phyloP scores from a whole-genome alignment of 148 eudicot species.

The Agrostemma githago region DNA sequence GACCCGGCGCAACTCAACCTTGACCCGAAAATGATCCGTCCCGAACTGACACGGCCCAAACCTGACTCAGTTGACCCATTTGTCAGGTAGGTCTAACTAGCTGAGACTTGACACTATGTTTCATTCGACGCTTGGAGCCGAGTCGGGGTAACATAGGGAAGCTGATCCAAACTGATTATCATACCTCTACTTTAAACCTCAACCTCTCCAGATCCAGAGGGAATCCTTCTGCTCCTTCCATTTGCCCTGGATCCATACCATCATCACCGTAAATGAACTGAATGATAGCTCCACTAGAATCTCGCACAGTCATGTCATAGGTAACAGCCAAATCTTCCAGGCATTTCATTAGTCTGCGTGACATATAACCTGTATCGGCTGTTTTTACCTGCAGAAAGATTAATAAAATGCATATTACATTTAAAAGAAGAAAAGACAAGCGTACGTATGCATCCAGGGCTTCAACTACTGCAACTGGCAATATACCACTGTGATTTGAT shows the following conservation, averaged over 20 bases:
- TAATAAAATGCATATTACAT: background rate
- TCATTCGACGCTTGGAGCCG: background rate
- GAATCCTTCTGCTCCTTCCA: slow-evolving; percentile 85
- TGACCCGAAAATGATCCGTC: no score
- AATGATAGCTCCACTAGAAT: slow-evolving; percentile 73
- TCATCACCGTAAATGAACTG: slow-evolving; percentile 92
- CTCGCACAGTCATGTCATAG: slow-evolving; percentile 88
- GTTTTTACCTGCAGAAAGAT: slow-evolving; percentile 76
- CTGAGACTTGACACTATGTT: background rate
- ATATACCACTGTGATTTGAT: background rate
- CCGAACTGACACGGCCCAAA: no score
- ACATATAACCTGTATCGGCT: slow-evolving; percentile 99
- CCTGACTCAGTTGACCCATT: no score
- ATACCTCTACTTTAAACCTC: slow-evolving; percentile 72
- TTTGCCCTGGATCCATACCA: slow-evolving; percentile 95
- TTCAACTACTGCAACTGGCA: background rate
- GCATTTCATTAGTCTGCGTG: slow-evolving; percentile 92
- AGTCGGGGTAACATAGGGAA: background rate
- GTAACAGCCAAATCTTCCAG: slow-evolving; percentile 79
- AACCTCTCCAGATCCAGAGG: slow-evolving; percentile 82
- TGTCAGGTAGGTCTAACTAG: no score
- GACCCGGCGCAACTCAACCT: no score
- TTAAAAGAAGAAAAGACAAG: background rate
- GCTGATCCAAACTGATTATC: background rate
- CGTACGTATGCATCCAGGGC: background rate